Evolutionary conservation across 2,329 filamentous ascomycete genomes (phyloP).

Genomic region (Phyllachora maydis): DNA sequence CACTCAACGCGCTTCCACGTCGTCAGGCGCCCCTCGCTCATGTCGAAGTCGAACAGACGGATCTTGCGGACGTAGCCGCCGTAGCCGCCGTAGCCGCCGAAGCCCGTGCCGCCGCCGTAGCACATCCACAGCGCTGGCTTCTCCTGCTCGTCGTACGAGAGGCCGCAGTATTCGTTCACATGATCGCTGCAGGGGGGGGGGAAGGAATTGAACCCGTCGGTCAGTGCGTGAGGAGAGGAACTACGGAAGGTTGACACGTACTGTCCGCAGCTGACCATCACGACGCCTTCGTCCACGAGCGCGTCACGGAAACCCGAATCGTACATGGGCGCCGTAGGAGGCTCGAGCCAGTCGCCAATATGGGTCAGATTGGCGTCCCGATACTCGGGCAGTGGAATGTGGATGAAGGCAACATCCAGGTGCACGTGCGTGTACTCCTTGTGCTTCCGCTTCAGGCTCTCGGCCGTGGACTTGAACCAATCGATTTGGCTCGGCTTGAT

Average conservation of each 20-base stretch:
- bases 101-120: conserved; percentile 79
- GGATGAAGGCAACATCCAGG: conserved; percentile 91
- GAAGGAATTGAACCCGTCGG: too few relatives aligned
- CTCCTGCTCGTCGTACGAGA: conserved; percentile 33
- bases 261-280: conserved; percentile 84
- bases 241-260: conserved; percentile 24
- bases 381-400: conserved; percentile 91
- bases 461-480: conserved; percentile 74
- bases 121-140: conserved; percentile 85
- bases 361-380: conserved; percentile 33
- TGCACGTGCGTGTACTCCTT: conserved; percentile 77
- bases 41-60: conserved; percentile 81
- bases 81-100: conserved; percentile 90
- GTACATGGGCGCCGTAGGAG: conserved; percentile 68
- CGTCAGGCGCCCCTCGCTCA: conserved; percentile 68
- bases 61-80: conserved; percentile 66
- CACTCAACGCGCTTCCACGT: conserved; percentile 84
- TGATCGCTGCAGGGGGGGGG: conserved; percentile 50
- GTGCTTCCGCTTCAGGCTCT: conserved; percentile 55
- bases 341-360: conserved; percentile 60
- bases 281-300: conserved; percentile 64
- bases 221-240: not conserved
- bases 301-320: conserved; percentile 91
- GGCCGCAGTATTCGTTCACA: conserved; percentile 86
- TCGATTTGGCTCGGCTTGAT: conserved; percentile 83